phyloP scores from a whole-genome alignment of 768 basidiomycete genomes.

The Rhizopogon rudus region DNA sequence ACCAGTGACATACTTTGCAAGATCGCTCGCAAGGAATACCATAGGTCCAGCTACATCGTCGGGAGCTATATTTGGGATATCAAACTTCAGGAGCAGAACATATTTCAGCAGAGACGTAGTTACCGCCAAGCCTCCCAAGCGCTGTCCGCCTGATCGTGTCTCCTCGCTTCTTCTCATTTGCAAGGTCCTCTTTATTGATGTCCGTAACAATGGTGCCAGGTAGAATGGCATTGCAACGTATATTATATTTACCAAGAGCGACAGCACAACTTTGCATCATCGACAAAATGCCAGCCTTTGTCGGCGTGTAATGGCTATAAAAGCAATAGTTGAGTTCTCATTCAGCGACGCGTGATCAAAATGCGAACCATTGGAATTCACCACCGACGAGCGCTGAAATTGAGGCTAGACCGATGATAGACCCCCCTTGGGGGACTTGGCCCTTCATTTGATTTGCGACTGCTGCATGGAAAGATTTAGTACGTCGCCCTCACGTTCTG shows the following conservation, averaged over 20 bases:
- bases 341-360: neutral
- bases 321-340: neutral
- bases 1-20: slow-evolving; percentile 68
- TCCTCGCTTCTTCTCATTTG: slow-evolving; percentile 51
- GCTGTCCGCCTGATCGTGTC: slow-evolving; percentile 62
- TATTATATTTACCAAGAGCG: slow-evolving; percentile 71
- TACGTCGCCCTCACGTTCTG: neutral
- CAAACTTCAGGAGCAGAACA: neutral
- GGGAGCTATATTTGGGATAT: slow-evolving; percentile 34
- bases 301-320: slow-evolving; percentile 67
- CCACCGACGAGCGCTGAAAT: slow-evolving; percentile 79
- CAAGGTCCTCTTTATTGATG: slow-evolving; percentile 73
- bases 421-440: slow-evolving; percentile 65
- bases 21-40: slow-evolving; percentile 67
- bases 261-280: slow-evolving; percentile 80
- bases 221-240: slow-evolving; percentile 67
- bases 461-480: slow-evolving; percentile 29
- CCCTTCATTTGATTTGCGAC: slow-evolving; percentile 71
- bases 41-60: slow-evolving; percentile 73
- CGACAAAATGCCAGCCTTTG: slow-evolving; percentile 73
- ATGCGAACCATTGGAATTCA: slow-evolving; percentile 54
- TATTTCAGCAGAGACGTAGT: slow-evolving; percentile 8
- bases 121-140: slow-evolving; percentile 62
- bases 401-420: slow-evolving; percentile 73
- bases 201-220: slow-evolving; percentile 76